Base-by-base conservation (phyloP, 1,284 basidiomycete species). In the Neolentinus lepideus region DNA sequence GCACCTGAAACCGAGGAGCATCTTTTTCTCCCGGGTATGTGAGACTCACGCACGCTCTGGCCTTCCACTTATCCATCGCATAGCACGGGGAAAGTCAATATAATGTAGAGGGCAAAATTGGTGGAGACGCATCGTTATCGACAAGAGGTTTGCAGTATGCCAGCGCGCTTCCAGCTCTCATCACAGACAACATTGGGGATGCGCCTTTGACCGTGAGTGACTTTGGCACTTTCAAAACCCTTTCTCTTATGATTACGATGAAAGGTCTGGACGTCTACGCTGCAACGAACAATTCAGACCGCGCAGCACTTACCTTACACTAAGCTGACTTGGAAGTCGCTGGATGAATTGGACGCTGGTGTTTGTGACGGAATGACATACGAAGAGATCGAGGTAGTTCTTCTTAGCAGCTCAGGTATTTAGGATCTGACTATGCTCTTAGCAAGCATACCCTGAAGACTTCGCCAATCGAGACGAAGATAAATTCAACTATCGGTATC, bases 301-400 rank as follows among this genome's bases (percentile, higher is more conserved):
- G 94, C 85, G 0, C 80, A 85, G 45, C 67, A 83, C 60, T 76
- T 99, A 12, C 85, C 90, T 0, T 98, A 95, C 67, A 80, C 88
- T 46, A 97, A 99, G 67, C 76, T 99, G 60, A 98, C 95, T 0
- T 99, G 97, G 97, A 99, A 99, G 71, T 94, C 93, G 2, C 76
- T 99, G 33, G 97, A 99, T 66, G 97, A 99, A 71, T 79, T 99
- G 11, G 97, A 99, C 70, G 97, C 97, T 2, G 96, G 97, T 43
- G 97, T 99, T 14, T 99, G 97, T 66, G 97, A 99, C 71, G 94
- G 90, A 12, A 99, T 99, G 97, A 99, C 97, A 1, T 99, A 99
- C 67, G 90, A 94, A 74, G 96, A 99, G 77, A 98, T 99, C 57
- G 96, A 95, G 78, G 92, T 90, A 54, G 52, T 72, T 25, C 50